Evolutionary conservation across 768 basidiomycete genomes (phyloP).

Genomic region (Hygrocybe punicea): DNA sequence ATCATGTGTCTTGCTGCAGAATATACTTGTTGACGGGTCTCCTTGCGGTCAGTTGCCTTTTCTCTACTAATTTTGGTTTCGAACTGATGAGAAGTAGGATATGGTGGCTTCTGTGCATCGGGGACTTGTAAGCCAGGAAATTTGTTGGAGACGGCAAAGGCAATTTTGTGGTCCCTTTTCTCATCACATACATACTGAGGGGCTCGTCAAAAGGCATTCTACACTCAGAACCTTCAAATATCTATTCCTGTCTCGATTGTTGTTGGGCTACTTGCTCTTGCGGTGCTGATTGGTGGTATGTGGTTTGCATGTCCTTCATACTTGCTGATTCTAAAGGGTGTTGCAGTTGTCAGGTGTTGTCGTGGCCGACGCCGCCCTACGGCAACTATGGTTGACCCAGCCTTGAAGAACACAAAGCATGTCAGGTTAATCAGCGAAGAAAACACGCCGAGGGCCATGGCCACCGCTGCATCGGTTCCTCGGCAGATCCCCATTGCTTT

Average conservation of each 20-base stretch:
- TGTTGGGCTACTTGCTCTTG: conserved; percentile 59
- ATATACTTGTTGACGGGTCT: conserved; percentile 74
- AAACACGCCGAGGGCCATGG: not conserved
- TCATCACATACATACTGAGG: not conserved
- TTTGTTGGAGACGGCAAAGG: conserved; percentile 60
- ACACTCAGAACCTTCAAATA: conserved; percentile 70
- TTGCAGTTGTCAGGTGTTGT: conserved; percentile 35
- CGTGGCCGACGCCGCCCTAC: conserved; percentile 19
- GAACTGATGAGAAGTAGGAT: conserved; percentile 42
- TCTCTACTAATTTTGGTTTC: conserved; percentile 9
- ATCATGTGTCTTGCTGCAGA: conserved; percentile 67
- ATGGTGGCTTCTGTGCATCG: conserved; percentile 63
- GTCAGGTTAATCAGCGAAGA: not conserved
- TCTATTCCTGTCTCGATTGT: conserved; percentile 77
- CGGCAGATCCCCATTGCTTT: not conserved
- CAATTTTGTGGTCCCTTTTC: conserved; percentile 22
- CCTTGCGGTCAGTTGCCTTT: conserved; percentile 61
- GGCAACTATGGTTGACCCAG: not conserved
- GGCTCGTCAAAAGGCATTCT: conserved; percentile 56
- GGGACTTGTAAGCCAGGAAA: conserved; percentile 62
- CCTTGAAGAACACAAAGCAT: not conserved
- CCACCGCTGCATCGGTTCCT: not conserved
- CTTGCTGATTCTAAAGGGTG: not conserved
- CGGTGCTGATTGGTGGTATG: conserved; percentile 45
- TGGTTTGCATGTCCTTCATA: conserved; percentile 13